These are phyloP conservation scores for Acer saccharum DNA, from an alignment of 345 rosid genomes.

Conservation along the genomic window DNA sequence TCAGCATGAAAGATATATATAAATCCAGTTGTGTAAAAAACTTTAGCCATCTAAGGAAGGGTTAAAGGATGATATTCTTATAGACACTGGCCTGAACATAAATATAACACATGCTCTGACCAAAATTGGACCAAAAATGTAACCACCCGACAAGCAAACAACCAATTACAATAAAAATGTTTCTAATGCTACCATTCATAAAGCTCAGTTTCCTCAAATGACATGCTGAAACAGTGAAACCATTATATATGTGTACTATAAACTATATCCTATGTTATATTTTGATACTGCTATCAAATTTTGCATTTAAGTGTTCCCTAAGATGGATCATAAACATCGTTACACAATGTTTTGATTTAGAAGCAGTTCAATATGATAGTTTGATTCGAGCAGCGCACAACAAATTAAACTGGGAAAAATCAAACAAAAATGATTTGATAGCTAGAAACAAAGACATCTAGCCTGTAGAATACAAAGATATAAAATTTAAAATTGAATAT, in stretches of 20 bases:
- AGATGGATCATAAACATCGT: constrained; percentile 7
- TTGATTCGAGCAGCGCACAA: background rate
- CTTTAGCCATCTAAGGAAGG: background rate
- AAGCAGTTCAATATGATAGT: background rate
- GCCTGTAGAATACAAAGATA: background rate
- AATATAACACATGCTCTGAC: background rate
- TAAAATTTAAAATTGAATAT: background rate
- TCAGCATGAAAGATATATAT: background rate
- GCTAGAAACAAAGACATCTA: constrained; percentile 5
- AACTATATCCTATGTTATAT: background rate
- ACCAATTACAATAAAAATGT: background rate
- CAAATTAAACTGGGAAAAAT: background rate
- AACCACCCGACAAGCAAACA: background rate
- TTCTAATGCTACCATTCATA: background rate
- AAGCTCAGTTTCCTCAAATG: background rate
- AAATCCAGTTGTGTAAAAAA: background rate
- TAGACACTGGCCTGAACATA: background rate
- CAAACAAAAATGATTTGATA: background rate
- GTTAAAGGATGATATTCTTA: background rate
- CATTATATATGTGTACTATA: background rate
- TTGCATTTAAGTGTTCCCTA: background rate
- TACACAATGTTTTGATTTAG: background rate
- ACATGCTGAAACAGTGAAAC: background rate
- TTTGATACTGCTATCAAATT: constrained; percentile 5
- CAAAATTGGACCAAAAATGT: constrained; percentile 3